Evolutionary conservation across 306 rosid genomes (phyloP).

Genomic region (Herpetospermum pedunculosum): DNA sequence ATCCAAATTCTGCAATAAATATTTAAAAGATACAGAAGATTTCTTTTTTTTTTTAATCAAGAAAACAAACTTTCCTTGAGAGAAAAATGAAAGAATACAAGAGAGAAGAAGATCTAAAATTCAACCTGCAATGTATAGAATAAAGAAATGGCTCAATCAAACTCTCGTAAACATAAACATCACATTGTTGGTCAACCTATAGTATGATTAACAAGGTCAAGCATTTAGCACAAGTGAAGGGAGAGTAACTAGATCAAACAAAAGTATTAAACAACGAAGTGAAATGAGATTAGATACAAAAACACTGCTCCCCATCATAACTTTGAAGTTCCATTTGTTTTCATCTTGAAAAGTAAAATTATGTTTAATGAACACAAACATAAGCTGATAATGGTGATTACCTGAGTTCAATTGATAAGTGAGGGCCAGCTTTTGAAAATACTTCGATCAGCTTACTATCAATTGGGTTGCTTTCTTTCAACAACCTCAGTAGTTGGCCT

Average conservation of each 20-base stretch:
- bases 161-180: not conserved
- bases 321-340: not conserved
- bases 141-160: not conserved
- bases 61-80: not conserved
- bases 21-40: not conserved
- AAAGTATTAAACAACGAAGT: not conserved
- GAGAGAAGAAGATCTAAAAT: not conserved
- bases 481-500: slow-evolving; percentile 41
- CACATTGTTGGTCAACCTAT: not conserved
- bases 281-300: not conserved
- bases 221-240: not conserved
- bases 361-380: not conserved
- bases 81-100: not conserved
- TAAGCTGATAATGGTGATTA: slow-evolving; percentile 16
- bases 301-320: not conserved
- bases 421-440: slow-evolving; percentile 51
- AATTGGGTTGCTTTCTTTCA: slow-evolving; percentile 36
- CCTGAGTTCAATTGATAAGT: slow-evolving; percentile 52
- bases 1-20: not conserved
- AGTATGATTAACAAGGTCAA: not conserved
- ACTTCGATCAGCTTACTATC: slow-evolving; percentile 62
- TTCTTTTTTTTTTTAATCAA: not conserved
- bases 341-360: not conserved
- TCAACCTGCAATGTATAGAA: not conserved
- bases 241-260: not conserved